A percentile compares a stretch with the other conserved stretches of the same genome.
These are phyloP conservation scores for Solanum hybrid DNA, from an alignment of 305 asterid genomes.

Conservation along the genomic window DNA sequence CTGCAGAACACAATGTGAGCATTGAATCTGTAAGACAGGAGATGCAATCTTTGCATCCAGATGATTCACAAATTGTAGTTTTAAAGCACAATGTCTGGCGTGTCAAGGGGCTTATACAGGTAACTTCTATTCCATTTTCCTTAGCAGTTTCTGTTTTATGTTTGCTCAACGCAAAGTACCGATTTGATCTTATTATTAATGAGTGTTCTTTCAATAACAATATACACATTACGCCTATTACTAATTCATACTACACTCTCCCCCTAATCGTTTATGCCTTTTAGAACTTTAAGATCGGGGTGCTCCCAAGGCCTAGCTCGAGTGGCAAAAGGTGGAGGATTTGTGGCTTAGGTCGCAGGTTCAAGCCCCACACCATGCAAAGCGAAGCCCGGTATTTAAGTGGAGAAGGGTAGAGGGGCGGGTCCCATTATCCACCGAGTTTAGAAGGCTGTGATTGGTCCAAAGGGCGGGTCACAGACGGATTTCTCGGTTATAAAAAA, in stretches of 20 bases:
- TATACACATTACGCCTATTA: background rate
- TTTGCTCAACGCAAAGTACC: background rate
- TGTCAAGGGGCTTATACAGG: constrained; percentile 79
- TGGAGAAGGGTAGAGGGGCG: too few species aligned
- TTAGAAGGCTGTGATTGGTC: too few species aligned
- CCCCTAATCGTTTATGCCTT: background rate
- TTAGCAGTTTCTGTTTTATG: background rate
- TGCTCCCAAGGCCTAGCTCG: too few species aligned
- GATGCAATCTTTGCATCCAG: constrained; percentile 65
- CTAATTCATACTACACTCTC: background rate
- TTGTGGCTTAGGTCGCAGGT: too few species aligned
- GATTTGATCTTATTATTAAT: background rate
- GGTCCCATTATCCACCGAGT: too few species aligned
- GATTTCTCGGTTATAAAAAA: too few species aligned
- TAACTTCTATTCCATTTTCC: constrained; percentile 7
- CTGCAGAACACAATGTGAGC: constrained; percentile 85
- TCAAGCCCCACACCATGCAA: too few species aligned
- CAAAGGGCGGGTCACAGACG: too few species aligned
- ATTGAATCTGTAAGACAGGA: constrained; percentile 85
- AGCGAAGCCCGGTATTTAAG: too few species aligned
- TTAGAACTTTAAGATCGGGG: background rate
- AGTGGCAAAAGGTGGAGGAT: too few species aligned
- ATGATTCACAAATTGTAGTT: constrained; percentile 74
- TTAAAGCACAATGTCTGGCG: constrained; percentile 92
- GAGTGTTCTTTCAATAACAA: background rate